Percentiles rank a stretch among this genome's conserved stretches.
Conservation (phyloP, 441 rosid species). For the Viola pubescens region DNA sequence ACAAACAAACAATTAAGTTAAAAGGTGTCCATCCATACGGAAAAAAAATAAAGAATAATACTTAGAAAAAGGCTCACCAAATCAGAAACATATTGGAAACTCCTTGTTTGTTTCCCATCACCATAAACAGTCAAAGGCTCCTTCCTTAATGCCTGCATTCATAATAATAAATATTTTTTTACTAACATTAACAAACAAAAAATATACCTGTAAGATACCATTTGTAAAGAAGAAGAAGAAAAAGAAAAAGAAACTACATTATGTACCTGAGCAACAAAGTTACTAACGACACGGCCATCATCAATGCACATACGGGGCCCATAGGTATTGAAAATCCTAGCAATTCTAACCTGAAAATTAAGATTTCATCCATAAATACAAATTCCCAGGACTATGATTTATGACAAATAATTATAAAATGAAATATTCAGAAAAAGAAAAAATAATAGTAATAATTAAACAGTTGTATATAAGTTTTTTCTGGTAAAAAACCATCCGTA, state of each 20-base stretch:
- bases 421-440: too few species aligned
- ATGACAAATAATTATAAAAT: too few species aligned
- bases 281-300: constrained; percentile 92
- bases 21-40: too few species aligned
- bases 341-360: constrained; percentile 66
- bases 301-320: constrained; percentile 95
- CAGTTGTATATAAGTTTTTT: too few species aligned
- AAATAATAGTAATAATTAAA: too few species aligned
- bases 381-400: too few species aligned
- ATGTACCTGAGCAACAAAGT: constrained; percentile 84
- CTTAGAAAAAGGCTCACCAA: constrained; percentile 37
- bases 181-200: neutral
- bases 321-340: constrained; percentile 84
- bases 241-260: neutral
- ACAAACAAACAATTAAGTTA: neutral
- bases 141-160: constrained; percentile 75
- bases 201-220: too few species aligned
- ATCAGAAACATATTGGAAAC: constrained; percentile 93
- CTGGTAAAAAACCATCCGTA: too few species aligned
- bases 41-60: neutral
- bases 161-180: neutral
- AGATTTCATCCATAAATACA: neutral
- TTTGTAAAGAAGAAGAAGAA: neutral
- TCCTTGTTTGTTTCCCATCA: constrained; percentile 94
- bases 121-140: constrained; percentile 94